These are phyloP conservation scores for Pilatotrama ljubarskyi DNA, from an alignment of 768 basidiomycete genomes.

Conservation along the genomic window DNA sequence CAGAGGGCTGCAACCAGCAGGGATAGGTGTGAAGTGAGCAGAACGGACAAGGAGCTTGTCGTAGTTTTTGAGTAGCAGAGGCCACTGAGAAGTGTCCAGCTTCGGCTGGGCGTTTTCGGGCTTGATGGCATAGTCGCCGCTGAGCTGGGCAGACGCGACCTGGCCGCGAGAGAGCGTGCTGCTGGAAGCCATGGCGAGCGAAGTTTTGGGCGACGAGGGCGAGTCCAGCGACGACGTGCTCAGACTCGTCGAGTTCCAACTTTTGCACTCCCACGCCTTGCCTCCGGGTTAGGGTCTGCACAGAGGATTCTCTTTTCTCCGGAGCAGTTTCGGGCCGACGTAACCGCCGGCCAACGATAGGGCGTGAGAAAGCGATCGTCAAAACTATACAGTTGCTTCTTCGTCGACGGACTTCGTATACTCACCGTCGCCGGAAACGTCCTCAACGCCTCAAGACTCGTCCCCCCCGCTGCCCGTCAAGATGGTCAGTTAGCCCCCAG, in stretches of 20 bases:
- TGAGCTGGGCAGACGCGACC: constrained; percentile 71
- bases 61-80: constrained; percentile 96
- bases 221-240: not conserved
- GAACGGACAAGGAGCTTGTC: constrained; percentile 94
- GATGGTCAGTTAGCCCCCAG: constrained; percentile 69
- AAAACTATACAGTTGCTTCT: constrained; percentile 53
- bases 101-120: constrained; percentile 71
- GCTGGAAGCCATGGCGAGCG: constrained; percentile 43
- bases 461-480: constrained; percentile 34
- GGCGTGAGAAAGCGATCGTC: constrained; percentile 27
- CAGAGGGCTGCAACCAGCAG: constrained; percentile 88
- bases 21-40: constrained; percentile 97
- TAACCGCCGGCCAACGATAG: not conserved
- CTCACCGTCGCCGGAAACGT: constrained; percentile 18
- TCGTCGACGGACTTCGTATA: constrained; percentile 12
- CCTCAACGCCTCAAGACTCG: constrained; percentile 29
- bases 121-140: constrained; percentile 80
- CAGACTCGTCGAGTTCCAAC: not conserved
- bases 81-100: constrained; percentile 97
- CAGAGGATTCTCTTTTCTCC: not conserved
- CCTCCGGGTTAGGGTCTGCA: constrained; percentile 10
- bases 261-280: constrained; percentile 14
- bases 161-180: constrained; percentile 57
- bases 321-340: not conserved
- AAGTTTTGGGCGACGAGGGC: constrained; percentile 9